Evolutionary conservation across 1,284 basidiomycete species (phyloP), one percentile per base, ranked within the genome.

Genomic region (Schizophyllum commune): DNA sequence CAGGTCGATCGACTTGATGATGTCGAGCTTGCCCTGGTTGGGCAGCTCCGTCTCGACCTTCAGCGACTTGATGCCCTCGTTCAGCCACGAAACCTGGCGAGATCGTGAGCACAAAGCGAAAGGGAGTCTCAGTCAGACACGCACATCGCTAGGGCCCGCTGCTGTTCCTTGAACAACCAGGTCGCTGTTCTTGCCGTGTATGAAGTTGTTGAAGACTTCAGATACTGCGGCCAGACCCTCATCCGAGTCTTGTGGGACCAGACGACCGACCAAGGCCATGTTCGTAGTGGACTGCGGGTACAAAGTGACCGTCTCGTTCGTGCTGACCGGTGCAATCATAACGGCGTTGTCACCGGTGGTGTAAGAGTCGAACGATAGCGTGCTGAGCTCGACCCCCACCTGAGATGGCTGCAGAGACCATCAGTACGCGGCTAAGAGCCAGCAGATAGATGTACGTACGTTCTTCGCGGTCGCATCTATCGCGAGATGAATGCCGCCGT

Each of bases 401-500:
- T 91, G 89, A 3, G 90, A 86, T 21, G 89, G 89, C 39, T 47
- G 84, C 86, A 61, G 56, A 19, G 21, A 53, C 60, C 9, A 59
- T 61, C 47, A 58, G n/a, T n/a, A 57, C 17, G 22, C 53, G 34
- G 32, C 64, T 58, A 27, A 20, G 6, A 15, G 64, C 32, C n/a
- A 9, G 32, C 27, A 52, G 56, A 20, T 68, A 81, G 65, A 59
- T 86, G 84, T 4, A 47, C 39, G 39, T 17, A 47, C 39, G 68
- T 91, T 92, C 13, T 78, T 75, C 27, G 86, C 77, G 17, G 79
- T 81, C 0, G 88, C 82, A 58, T 85, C 75, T 11, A 91, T 75
- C 0, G 84, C 88, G 56, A 92, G 75, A 63, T 83, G 82, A 62
- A 92, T 86, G 52, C 89, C 89, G n/a, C 90, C 91, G 2, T 79